Base-by-base conservation (phyloP, 2,329 filamentous ascomycete genomes). In the Fusarium scirpi region DNA sequence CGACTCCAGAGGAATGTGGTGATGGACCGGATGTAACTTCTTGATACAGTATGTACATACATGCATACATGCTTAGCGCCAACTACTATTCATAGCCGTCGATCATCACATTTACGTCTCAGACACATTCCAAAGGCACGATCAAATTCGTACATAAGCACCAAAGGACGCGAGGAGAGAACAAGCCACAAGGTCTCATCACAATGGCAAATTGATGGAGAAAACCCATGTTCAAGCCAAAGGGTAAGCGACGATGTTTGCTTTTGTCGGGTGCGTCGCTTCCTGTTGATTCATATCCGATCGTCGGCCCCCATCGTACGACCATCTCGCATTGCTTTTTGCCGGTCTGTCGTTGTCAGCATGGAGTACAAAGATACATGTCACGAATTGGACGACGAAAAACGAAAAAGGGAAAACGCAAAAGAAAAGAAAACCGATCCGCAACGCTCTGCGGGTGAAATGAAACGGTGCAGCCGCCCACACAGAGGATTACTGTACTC, bases 311-410 rank as follows among this genome's bases (percentile, higher is more conserved):
- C 52, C 41, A 69, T 72, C 56, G 61, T 59, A 70, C 29, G 69
- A 69, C 61, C 38, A 38, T 58, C 53, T 57, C 59, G 56, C 32
- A 25, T 71, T 71, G 65, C 69, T 70, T 71, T 66, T 71, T 45
- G 44, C 44, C 40, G 25, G 41, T 41, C 13, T 32, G n/a, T 62
- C 52, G 45, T 47, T 40, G 59, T 25, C 49, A 52, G 32, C 38
- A 67, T 62, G 48, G 41, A 47, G 30, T 24, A 9, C 30, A 62
- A 30, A 38, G 62, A 55, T 48, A 45, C 32, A 25, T 24, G 55
- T 24, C 15, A 54, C 46, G 40, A 46, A 44, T 25, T 32, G 24
- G 11, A 40, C 44, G 40, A 40, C 18, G n/a, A 66, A 56, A 25
- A n/a, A 30, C 15, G 41, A 34, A 48, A 45, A 58, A 44, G 20